Percentiles rank a stretch among this genome's conserved stretches.
Conservation (phyloP, 352 stramenopile genomes). For the Pythium rishiriense region DNA sequence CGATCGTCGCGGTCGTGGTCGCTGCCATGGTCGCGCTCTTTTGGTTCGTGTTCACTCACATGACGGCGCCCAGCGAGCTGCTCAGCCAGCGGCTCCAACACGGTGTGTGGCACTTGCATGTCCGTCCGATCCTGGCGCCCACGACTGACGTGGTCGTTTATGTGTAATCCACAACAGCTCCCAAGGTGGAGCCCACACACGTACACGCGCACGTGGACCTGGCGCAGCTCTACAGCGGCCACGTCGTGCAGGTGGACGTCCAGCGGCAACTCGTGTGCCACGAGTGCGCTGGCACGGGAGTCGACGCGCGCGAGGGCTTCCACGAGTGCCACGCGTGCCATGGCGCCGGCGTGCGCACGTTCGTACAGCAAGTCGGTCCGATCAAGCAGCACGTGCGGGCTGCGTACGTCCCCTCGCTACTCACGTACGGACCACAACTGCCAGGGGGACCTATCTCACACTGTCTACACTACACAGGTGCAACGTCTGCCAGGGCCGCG, state of each 20-base stretch:
- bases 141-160: neutral
- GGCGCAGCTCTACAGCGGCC: slow-evolving; percentile 39
- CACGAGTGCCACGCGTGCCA: slow-evolving; percentile 44
- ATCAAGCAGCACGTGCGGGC: slow-evolving; percentile 45
- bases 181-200: slow-evolving; percentile 39
- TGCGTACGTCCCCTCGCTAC: slow-evolving; percentile 22
- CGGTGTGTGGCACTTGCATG: too few species aligned
- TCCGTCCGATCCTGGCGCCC: too few species aligned
- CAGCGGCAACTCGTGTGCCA: slow-evolving; percentile 36
- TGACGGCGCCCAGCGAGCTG: slow-evolving; percentile 14
- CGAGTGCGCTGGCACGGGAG: slow-evolving; percentile 40
- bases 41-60: slow-evolving; percentile 24
- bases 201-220: slow-evolving; percentile 35
- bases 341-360: slow-evolving; percentile 34
- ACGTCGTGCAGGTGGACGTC: slow-evolving; percentile 30
- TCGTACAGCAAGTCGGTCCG: slow-evolving; percentile 39
- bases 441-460: too few species aligned
- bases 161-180: slow-evolving; percentile 15
- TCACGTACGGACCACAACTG: too few species aligned
- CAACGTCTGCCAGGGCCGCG: slow-evolving; percentile 37
- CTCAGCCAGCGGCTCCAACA: slow-evolving; percentile 21
- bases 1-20: slow-evolving; percentile 24
- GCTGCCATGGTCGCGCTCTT: slow-evolving; percentile 19
- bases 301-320: slow-evolving; percentile 38
- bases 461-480: slow-evolving; percentile 26